Evolutionary conservation across 148 eudicot genomes (phyloP).

Genomic region (Cornus suecica): DNA sequence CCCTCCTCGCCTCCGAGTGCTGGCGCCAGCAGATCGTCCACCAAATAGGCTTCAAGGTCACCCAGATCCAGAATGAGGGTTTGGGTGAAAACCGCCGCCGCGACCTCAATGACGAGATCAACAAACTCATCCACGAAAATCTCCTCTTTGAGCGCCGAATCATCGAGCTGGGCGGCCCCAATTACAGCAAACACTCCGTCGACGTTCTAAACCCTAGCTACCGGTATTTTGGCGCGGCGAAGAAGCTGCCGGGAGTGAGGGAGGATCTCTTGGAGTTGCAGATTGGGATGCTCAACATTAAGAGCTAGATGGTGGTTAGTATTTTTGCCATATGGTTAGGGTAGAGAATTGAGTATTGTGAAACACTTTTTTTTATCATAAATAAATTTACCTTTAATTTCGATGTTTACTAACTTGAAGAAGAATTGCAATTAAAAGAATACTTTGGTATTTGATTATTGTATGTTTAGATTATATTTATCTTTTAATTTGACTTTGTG

Average conservation of each 20-base stretch:
- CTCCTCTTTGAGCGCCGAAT: slow-evolving; percentile 82
- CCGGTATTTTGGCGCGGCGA: slow-evolving; percentile 87
- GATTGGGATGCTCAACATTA: slow-evolving; percentile 82
- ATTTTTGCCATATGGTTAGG: not conserved
- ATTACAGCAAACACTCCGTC: slow-evolving; percentile 61
- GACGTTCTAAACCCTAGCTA: slow-evolving; percentile 94
- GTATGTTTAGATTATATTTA: too few species aligned
- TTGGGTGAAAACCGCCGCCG: slow-evolving; percentile 83
- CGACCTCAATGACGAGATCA: slow-evolving; percentile 86
- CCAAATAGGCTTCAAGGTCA: slow-evolving; percentile 81
- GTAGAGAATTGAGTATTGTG: too few species aligned
- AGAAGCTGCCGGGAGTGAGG: slow-evolving; percentile 84
- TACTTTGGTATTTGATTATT: too few species aligned
- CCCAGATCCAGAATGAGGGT: slow-evolving; percentile 91
- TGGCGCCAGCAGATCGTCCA: slow-evolving; percentile 92
- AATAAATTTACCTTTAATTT: too few species aligned
- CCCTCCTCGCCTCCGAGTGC: slow-evolving; percentile 82
- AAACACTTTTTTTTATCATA: too few species aligned
- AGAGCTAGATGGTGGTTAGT: slow-evolving; percentile 38
- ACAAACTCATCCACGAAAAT: slow-evolving; percentile 72
- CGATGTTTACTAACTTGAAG: not conserved
- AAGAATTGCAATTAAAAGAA: not conserved
- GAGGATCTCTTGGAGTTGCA: slow-evolving; percentile 79
- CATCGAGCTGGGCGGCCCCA: slow-evolving; percentile 82
- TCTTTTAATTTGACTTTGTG: too few species aligned